Evolutionary conservation across 2,329 filamentous ascomycete genomes (phyloP), one percentile per base, ranked within the genome.

Genomic region (Diplodia intermedia): DNA sequence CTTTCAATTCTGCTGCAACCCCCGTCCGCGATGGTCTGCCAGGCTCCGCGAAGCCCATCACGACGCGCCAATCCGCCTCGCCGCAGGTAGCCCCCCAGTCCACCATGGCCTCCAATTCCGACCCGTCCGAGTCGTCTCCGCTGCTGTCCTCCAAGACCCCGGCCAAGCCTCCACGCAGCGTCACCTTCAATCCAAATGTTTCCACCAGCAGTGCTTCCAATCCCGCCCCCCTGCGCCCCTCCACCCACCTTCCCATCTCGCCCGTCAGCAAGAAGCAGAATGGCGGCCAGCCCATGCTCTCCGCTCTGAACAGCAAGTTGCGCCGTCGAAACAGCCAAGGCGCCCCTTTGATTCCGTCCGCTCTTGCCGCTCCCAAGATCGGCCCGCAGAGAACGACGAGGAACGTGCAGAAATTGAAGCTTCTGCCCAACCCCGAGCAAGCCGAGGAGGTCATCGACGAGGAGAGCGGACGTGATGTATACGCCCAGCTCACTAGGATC

Each of bases 401-500:
- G 80, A 97, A 92, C 71, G 93, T 93, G 1, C 93, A 98, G 82
- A 99, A 99, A 82, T 86, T 99, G 70, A 99, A 99, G 82, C 86
- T 99, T n/a, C 83, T 99, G 18, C 95, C 95, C 0, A 95, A 95
- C 75, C 93, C 94, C 0, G 92, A 96, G 69, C 86, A 92, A 54
- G 92, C 87, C 43, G 91, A 92, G 31, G 92, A 94, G 53, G 88
- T 26, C 23, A 72, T 74, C 20, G 94, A 98, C 70, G 94, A 97
- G 75, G 94, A 97, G 79, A 95, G 92, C 75, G 93, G 94, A 11
- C 86, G 94, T 71, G 95, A 99, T 77, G 95, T 99, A 38, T 99
- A 99, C 81, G 94, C 94, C 31, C 95, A 99, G 79, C 98, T 97
- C 78, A 97, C 94, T 9, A 88, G 95, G 54, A 99, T 99, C 81